These are phyloP conservation scores for Rosa chinensis DNA, from an alignment of 306 rosid species.

Conservation along the genomic window DNA sequence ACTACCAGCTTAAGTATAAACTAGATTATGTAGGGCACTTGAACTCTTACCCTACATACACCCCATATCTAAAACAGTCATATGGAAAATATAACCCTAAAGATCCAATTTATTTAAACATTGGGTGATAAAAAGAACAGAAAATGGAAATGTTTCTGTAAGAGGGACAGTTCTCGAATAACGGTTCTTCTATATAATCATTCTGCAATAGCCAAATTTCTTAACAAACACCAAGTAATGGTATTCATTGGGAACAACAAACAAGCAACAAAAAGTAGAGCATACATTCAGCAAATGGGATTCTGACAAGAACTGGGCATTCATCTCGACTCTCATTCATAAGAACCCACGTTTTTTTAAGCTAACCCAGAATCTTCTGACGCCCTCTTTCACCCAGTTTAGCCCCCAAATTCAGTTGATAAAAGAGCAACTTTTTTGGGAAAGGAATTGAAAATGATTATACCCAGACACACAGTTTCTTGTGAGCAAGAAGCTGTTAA, in stretches of 20 bases:
- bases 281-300: not conserved
- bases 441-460: not conserved
- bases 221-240: not conserved
- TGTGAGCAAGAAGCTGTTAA: not conserved
- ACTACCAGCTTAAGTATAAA: not conserved
- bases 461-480: not conserved
- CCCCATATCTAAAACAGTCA: not conserved
- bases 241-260: not conserved
- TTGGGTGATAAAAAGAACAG: not conserved
- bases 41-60: not conserved
- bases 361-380: not conserved
- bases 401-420: not conserved
- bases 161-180: not conserved
- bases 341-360: conserved; percentile 12
- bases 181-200: not conserved
- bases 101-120: not conserved
- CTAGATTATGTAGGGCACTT: not conserved
- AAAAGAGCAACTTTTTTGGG: not conserved
- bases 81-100: not conserved
- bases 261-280: not conserved
- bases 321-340: not conserved
- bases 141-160: not conserved
- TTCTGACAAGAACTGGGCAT: not conserved
- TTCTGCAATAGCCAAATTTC: conserved; percentile 14
- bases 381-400: not conserved